phyloP scores from a whole-genome alignment of 2,329 filamentous ascomycete species.

The Colletotrichum theobromicola region DNA sequence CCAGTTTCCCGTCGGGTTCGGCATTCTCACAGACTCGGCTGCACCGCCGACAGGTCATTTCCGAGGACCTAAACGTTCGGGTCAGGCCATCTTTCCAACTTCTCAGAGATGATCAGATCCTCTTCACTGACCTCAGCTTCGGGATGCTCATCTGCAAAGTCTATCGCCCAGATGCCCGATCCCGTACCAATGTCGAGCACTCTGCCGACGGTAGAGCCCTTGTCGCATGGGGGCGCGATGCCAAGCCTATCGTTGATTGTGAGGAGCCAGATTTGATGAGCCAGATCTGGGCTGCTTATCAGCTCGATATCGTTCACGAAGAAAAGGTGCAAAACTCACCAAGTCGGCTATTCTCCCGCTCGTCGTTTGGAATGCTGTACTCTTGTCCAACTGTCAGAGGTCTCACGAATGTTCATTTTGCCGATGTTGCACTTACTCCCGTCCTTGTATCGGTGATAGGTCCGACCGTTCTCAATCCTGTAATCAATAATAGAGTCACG shows the following conservation, averaged over 20 bases:
- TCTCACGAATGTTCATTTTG: no score
- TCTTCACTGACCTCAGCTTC: neutral
- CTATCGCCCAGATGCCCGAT: conserved; percentile 27
- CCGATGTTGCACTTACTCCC: conserved; percentile 9
- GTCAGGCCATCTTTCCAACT: no score
- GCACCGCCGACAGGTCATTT: conserved; percentile 37
- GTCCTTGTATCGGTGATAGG: neutral
- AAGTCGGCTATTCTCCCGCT: neutral
- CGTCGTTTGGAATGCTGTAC: neutral
- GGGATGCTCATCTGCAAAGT: conserved; percentile 34
- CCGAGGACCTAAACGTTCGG: no score
- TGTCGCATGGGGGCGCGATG: conserved; percentile 26
- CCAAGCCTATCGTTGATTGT: neutral
- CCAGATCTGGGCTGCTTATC: neutral
- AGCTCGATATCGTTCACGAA: conserved; percentile 27
- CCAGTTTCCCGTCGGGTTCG: no score
- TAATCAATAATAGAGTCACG: neutral
- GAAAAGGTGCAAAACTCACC: conserved; percentile 14
- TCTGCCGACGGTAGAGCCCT: neutral
- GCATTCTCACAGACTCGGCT: conserved; percentile 2
- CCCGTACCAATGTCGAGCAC: conserved; percentile 28
- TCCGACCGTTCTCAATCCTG: neutral
- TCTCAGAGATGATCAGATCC: no score
- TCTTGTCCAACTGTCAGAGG: neutral
- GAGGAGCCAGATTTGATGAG: neutral